These are phyloP conservation scores for Macrophomina pseudophaseolina DNA, from an alignment of 2,329 filamentous ascomycete species.

Conservation along the genomic window DNA sequence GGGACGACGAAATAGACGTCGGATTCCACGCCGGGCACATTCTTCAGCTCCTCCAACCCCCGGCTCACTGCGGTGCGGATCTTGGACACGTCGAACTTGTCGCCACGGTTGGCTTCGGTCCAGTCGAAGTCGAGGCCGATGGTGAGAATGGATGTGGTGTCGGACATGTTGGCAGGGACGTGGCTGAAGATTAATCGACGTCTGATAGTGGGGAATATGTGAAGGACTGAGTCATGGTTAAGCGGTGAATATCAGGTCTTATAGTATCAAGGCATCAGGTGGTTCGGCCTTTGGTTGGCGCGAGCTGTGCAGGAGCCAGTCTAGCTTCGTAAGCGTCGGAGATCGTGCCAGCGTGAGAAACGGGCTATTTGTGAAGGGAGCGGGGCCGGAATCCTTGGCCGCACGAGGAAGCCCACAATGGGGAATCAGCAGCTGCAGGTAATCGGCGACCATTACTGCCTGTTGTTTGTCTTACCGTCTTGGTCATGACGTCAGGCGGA, in stretches of 20 bases:
- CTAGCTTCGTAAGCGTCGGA: neutral
- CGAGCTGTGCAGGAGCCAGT: neutral
- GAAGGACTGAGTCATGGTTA: no score
- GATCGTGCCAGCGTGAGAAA: neutral
- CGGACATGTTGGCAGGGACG: neutral
- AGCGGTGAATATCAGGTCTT: no score
- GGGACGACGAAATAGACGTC: neutral
- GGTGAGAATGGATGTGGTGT: neutral
- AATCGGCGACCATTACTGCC: neutral
- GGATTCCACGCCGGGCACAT: neutral
- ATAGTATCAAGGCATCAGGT: no score
- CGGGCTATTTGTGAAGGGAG: no score
- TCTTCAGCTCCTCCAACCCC: neutral
- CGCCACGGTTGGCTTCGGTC: neutral
- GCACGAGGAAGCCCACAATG: no score
- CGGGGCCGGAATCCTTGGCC: no score
- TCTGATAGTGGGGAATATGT: neutral
- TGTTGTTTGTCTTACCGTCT: no score
- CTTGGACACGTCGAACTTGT: neutral
- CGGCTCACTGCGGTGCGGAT: neutral
- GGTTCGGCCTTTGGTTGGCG: neutral
- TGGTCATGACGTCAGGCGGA: neutral
- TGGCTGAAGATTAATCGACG: neutral
- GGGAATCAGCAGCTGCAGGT: no score
- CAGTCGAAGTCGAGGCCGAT: slow-evolving; percentile 15